phyloP scores from a whole-genome alignment of 1,284 basidiomycete genomes.

The Taiwanofungus camphoratus region DNA sequence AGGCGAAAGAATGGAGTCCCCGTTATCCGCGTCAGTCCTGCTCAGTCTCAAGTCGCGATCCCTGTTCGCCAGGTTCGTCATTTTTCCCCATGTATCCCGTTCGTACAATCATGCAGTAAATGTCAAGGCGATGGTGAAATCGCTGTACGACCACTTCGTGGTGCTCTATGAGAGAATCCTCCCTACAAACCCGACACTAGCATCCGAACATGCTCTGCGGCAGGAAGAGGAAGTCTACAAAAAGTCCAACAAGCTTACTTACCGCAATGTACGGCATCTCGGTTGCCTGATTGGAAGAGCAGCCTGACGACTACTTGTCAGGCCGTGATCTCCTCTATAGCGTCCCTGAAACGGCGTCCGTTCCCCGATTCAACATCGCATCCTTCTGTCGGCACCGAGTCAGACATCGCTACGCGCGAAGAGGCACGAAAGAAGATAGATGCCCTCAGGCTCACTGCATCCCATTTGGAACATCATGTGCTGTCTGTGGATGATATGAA shows the following conservation, averaged over 20 bases:
- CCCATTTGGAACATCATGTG: constrained; percentile 52
- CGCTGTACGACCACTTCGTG: constrained; percentile 61
- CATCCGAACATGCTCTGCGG: constrained; percentile 67
- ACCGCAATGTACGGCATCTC: constrained; percentile 60
- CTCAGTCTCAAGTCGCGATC: constrained; percentile 58
- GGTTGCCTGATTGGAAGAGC: constrained; percentile 1
- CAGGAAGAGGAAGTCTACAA: constrained; percentile 77
- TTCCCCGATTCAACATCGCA: constrained; percentile 58
- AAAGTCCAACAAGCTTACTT: constrained; percentile 67
- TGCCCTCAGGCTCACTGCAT: constrained; percentile 49
- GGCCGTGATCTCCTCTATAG: constrained; percentile 72
- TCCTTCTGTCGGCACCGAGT: constrained; percentile 78
- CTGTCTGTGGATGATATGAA: constrained; percentile 54
- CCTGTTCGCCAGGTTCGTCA: constrained; percentile 60
- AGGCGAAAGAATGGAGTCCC: constrained; percentile 51
- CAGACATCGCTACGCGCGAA: constrained; percentile 50
- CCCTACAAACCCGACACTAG: constrained; percentile 47
- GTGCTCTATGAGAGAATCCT: constrained; percentile 56
- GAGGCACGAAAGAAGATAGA: constrained; percentile 56
- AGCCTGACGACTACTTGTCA: constrained; percentile 24
- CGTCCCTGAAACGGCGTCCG: constrained; percentile 65
- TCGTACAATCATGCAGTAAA: constrained; percentile 4
- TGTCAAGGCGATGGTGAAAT: constrained; percentile 63
- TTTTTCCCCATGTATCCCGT: constrained; percentile 1
- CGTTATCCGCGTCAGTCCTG: constrained; percentile 57